phyloP scores from a whole-genome alignment of 164 flowering plant genomes.

The Vitis labrusca region DNA sequence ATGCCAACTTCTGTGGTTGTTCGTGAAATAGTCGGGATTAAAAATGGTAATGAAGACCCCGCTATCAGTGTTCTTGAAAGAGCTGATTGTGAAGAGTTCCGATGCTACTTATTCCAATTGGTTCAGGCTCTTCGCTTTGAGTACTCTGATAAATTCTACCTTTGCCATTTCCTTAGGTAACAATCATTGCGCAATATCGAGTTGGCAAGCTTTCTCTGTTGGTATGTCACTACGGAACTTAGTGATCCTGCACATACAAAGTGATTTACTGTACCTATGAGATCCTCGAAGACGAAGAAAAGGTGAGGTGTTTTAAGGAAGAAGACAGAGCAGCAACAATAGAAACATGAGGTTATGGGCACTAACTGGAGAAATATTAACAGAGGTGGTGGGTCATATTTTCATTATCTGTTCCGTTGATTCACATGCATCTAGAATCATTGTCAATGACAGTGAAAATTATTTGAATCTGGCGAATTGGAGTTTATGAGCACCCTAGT shows the following conservation, averaged over 20 bases:
- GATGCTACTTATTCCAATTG: conserved; percentile 92
- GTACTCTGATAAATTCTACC: conserved; percentile 87
- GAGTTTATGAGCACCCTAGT: conserved; percentile 96
- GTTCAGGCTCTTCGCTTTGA: conserved; percentile 99
- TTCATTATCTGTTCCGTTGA: conserved; percentile 94
- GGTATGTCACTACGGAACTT: conserved; percentile 98
- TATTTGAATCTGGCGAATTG: conserved; percentile 43
- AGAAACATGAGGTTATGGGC: conserved; percentile 74
- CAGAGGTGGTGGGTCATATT: conserved; percentile 98
- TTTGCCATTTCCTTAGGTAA: conserved; percentile 88
- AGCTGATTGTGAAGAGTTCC: conserved; percentile 99
- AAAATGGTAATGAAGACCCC: conserved; percentile 2
- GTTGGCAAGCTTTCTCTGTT: conserved; percentile 98
- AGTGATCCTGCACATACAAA: conserved; percentile 93
- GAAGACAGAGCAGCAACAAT: too few species aligned
- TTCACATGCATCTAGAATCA: conserved; percentile 78
- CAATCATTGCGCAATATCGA: conserved; percentile 85
- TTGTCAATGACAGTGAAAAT: conserved; percentile 96
- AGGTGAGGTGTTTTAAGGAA: conserved; percentile 26
- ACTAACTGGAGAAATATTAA: conserved; percentile 65
- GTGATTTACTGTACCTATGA: conserved; percentile 91
- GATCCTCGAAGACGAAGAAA: conserved; percentile 85
- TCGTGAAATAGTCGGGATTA: too few species aligned
- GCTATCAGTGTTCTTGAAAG: conserved; percentile 99
- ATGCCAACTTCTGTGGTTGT: too few species aligned